A percentile compares a stretch with the other conserved stretches of the same genome.
phyloP scores from a whole-genome alignment of 2,329 filamentous ascomycete species.

The Apiospora marii region DNA sequence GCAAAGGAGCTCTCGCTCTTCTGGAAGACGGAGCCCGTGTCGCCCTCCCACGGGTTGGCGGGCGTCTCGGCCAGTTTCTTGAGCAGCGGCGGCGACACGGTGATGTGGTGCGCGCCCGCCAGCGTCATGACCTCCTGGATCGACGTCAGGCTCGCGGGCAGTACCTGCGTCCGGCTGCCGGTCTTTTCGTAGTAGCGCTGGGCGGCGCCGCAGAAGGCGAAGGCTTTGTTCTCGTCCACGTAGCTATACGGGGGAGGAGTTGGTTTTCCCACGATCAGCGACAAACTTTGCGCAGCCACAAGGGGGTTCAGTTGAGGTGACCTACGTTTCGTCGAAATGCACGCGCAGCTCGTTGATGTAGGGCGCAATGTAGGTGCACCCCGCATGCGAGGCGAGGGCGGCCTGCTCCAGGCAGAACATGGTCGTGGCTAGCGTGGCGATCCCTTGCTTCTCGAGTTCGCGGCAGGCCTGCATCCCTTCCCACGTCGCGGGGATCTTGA shows the following conservation, averaged over 20 bases:
- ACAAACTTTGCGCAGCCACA: not conserved
- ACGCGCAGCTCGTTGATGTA: constrained; percentile 72
- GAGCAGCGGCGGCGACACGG: constrained; percentile 62
- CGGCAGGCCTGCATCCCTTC: constrained; percentile 68
- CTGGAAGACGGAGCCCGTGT: constrained; percentile 41
- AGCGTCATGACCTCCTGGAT: constrained; percentile 65
- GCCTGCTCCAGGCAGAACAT: constrained; percentile 61
- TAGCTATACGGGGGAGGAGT: constrained; percentile 45
- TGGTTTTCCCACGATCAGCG: not conserved
- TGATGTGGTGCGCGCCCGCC: constrained; percentile 65
- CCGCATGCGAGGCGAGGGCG: constrained; percentile 61
- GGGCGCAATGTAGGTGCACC: constrained; percentile 69
- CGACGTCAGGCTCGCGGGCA: constrained; percentile 65
- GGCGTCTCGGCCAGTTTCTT: constrained; percentile 51
- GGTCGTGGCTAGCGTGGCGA: constrained; percentile 68
- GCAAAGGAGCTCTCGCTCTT: constrained; percentile 22
- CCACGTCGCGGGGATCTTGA: constrained; percentile 71
- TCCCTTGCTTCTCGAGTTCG: constrained; percentile 58
- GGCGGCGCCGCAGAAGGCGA: constrained; percentile 58
- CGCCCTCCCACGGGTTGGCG: constrained; percentile 40
- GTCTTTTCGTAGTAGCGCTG: constrained; percentile 59
- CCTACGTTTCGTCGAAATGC: constrained; percentile 58
- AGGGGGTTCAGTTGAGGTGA: rapidly evolving
- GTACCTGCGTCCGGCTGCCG: constrained; percentile 55
- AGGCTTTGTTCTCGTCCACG: constrained; percentile 55